These are phyloP conservation scores for Ascochyta fabae DNA, from an alignment of 2,329 filamentous ascomycete genomes.

Conservation along the genomic window DNA sequence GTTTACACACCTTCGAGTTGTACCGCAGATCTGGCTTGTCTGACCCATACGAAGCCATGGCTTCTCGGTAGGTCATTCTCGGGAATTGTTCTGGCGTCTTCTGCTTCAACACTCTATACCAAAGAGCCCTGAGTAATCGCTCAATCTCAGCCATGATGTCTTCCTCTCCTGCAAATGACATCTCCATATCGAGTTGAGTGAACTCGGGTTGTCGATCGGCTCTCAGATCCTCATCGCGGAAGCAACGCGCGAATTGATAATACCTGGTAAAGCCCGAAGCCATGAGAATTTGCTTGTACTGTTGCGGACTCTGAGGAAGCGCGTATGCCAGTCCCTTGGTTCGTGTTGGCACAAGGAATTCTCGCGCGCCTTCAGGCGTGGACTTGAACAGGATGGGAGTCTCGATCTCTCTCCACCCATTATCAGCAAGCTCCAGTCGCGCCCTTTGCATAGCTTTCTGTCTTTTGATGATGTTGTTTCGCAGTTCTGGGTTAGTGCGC, in stretches of 20 bases:
- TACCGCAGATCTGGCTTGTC: constrained; percentile 93
- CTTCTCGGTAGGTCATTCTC: constrained; percentile 73
- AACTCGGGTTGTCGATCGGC: constrained; percentile 97
- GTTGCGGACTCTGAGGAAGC: constrained; percentile 93
- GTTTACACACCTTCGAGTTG: constrained; percentile 62
- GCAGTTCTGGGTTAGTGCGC: constrained; percentile 72
- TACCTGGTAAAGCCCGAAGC: constrained; percentile 82
- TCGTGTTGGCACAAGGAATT: constrained; percentile 91
- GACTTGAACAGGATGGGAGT: constrained; percentile 97
- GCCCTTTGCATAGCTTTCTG: constrained; percentile 63
- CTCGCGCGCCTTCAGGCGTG: constrained; percentile 91
- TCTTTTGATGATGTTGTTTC: constrained; percentile 74
- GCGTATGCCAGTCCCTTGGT: constrained; percentile 81
- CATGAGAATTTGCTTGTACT: constrained; percentile 99
- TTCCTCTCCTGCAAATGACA: constrained; percentile 78
- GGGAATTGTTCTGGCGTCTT: constrained; percentile 58
- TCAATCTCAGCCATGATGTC: constrained; percentile 71
- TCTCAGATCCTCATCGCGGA: constrained; percentile 90
- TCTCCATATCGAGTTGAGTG: constrained; percentile 94
- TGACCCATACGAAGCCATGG: constrained; percentile 80
- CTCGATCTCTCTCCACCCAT: constrained; percentile 78
- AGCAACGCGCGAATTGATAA: constrained; percentile 92
- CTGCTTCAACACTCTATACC: constrained; percentile 56
- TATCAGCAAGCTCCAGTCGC: constrained; percentile 59
- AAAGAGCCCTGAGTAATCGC: constrained; percentile 62